A percentile compares a stretch with the other conserved stretches of the same genome.
These are phyloP conservation scores for Chlorophyllum brunneum DNA, from an alignment of 768 basidiomycete genomes.

Conservation along the genomic window DNA sequence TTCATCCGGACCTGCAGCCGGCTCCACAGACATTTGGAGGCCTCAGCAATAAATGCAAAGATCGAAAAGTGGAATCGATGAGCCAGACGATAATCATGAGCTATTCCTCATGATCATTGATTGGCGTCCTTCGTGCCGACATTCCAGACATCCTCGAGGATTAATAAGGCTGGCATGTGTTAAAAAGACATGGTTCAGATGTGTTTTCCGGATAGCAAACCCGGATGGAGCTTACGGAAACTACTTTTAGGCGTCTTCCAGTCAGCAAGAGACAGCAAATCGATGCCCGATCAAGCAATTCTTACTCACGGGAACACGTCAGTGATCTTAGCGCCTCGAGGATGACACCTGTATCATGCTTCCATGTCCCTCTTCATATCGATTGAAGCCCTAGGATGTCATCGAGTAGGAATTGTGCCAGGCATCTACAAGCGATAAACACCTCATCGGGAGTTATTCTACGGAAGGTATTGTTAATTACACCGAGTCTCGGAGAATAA, in stretches of 20 bases:
- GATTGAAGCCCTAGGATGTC: background rate
- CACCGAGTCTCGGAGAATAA: no score
- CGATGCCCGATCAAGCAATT: background rate
- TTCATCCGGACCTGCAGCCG: constrained; percentile 1
- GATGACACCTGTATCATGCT: background rate
- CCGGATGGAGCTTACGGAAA: background rate
- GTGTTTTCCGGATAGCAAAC: background rate
- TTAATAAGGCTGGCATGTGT: background rate
- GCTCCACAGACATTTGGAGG: no score
- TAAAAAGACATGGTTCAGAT: background rate
- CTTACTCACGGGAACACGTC: background rate
- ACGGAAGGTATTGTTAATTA: background rate
- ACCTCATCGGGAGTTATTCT: background rate
- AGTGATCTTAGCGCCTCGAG: constrained; percentile 1
- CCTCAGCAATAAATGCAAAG: no score
- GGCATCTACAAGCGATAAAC: background rate
- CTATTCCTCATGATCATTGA: no score
- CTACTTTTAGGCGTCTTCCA: background rate
- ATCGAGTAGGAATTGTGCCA: background rate
- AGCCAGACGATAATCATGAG: no score
- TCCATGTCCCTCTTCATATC: constrained; percentile 1
- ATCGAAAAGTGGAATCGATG: no score
- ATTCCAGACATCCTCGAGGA: background rate
- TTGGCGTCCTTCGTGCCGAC: background rate
- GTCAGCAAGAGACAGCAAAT: background rate